Conservation (phyloP, 108 stramenopile species). For the Pseudonitzschia multistriata region DNA sequence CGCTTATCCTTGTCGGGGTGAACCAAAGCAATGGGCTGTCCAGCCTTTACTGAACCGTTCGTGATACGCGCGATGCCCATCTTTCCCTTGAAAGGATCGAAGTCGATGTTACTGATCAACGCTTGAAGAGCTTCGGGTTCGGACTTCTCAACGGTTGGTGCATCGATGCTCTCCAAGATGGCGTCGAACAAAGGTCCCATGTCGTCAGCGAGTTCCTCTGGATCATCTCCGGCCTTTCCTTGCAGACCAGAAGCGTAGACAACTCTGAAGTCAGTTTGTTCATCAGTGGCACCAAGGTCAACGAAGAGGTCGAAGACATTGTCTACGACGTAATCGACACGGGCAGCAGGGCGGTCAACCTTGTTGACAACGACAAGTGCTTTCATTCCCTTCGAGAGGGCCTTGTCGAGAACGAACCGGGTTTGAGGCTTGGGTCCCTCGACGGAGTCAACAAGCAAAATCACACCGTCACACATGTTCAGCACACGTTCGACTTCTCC, state of each 20-base stretch:
- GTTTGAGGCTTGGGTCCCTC: constrained; percentile 99
- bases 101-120: constrained; percentile 95
- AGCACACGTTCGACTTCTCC: constrained; percentile 97
- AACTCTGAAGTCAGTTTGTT: constrained; percentile 96
- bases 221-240: constrained; percentile 86
- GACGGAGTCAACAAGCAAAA: constrained; percentile 96
- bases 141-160: constrained; percentile 61
- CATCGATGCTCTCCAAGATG: constrained; percentile 63
- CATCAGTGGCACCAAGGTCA: constrained; percentile 94
- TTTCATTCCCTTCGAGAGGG: constrained; percentile 86
- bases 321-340: constrained; percentile 97
- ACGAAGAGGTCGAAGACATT: constrained; percentile 98
- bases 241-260: constrained; percentile 94
- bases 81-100: constrained; percentile 98
- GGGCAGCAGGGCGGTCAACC: constrained; percentile 95
- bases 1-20: constrained; percentile 77
- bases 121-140: constrained; percentile 78
- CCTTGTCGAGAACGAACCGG: constrained; percentile 97
- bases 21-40: constrained; percentile 74
- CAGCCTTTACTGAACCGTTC: constrained; percentile 79
- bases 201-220: constrained; percentile 72
- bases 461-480: constrained; percentile 97
- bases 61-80: constrained; percentile 95
- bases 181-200: constrained; percentile 95
- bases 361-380: constrained; percentile 99